Conservation (phyloP, 257 asterid species). For the Ilex aquifolium region DNA sequence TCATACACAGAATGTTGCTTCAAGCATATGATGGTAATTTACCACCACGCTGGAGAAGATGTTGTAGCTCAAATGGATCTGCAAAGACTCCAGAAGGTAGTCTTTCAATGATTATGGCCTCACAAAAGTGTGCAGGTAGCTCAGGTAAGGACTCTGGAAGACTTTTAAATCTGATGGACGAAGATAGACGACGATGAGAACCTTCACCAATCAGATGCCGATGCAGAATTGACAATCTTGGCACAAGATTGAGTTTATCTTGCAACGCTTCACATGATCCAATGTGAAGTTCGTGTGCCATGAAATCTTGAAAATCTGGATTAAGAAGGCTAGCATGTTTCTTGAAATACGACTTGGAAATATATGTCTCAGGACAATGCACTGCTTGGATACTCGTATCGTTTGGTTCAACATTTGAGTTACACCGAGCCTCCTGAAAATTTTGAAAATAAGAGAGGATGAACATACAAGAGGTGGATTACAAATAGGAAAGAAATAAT, state of each 20-base stretch:
- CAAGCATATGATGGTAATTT: conserved; percentile 6
- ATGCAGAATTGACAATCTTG: conserved; percentile 23
- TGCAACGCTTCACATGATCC: conserved; percentile 27
- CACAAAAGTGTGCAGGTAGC: conserved; percentile 37
- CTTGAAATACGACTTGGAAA: conserved; percentile 44
- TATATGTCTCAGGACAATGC: conserved; percentile 27
- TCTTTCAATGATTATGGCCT: conserved; percentile 46
- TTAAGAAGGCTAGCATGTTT: conserved; percentile 34
- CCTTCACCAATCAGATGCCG: conserved; percentile 74
- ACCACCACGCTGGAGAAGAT: conserved; percentile 76
- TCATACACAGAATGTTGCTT: neutral
- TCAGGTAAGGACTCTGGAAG: conserved; percentile 19
- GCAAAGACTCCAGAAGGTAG: conserved; percentile 87
- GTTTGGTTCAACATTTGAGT: neutral
- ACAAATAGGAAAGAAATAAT: no score
- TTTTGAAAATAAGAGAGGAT: neutral
- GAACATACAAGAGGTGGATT: neutral
- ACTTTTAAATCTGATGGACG: conserved; percentile 40
- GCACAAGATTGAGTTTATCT: conserved; percentile 21
- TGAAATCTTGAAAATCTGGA: conserved; percentile 34
- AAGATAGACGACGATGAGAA: conserved; percentile 66
- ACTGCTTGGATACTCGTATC: neutral
- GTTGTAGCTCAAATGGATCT: conserved; percentile 91
- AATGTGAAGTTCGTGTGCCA: conserved; percentile 31
- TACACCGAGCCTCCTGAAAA: neutral